These are phyloP conservation scores for Penicillium janthinellum DNA, from an alignment of 2,329 filamentous ascomycete genomes.

Conservation along the genomic window DNA sequence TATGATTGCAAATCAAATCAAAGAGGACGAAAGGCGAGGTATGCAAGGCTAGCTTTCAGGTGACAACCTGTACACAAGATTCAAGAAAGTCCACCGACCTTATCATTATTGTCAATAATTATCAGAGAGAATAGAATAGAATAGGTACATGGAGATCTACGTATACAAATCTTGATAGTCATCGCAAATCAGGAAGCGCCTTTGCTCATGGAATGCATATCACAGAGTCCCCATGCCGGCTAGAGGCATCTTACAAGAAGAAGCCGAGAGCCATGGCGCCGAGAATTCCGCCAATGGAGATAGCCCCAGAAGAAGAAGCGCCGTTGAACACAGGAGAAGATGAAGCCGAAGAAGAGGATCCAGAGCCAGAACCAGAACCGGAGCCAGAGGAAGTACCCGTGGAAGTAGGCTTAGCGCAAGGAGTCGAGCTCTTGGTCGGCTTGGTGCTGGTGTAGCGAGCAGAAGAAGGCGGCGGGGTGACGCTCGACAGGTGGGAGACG, in stretches of 20 bases:
- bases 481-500: background rate
- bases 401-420: background rate
- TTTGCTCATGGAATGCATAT: background rate
- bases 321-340: background rate
- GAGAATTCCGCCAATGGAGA: background rate
- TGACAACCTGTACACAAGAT: background rate
- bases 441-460: background rate
- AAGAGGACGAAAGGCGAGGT: background rate
- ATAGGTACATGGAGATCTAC: background rate
- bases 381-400: background rate
- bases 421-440: background rate
- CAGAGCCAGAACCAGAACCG: background rate
- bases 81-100: background rate
- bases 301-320: background rate
- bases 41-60: background rate
- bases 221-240: background rate
- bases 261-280: background rate
- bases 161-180: background rate
- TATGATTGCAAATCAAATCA: background rate
- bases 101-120: background rate
- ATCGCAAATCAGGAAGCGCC: background rate
- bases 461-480: background rate
- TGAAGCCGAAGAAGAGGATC: background rate
- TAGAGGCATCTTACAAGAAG: background rate
- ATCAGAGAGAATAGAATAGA: background rate